Evolutionary conservation across 768 basidiomycete genomes (phyloP), one percentile per base, ranked within the genome.

Genomic region (Naganishia vaughanmartiniae): DNA sequence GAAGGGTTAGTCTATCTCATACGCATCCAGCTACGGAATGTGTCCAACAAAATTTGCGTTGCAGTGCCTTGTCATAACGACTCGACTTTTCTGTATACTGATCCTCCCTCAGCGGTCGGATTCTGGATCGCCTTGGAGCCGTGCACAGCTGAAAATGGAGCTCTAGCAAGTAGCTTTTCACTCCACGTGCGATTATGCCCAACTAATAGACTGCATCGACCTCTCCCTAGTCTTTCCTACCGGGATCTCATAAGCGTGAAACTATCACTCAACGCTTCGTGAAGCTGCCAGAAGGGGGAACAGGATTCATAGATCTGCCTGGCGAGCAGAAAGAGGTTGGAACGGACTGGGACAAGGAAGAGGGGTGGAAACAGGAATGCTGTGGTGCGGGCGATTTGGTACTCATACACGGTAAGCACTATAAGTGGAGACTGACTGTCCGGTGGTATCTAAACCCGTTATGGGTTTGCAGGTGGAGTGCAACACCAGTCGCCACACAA

Each of bases 51-150:
- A 36, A 12, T 1, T 17, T 2, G 15, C n/a, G n/a, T 33, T 34
- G 6, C 57, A 58, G 96, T 98, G 9, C 88, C 88, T 1, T 88
- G 90, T 73, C 96, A 99, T 77, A 93, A 91, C 76, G 96, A 99
- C 79, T 95, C 92, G 88, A 72, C 81, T 0, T 84, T 82, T 53
- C 79, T 98, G 88, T 97, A 95, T 82, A 96, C 94, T 11, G 84
- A 90, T 48, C 96, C 96, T 14, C 91, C 91, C 0, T 88, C 88
- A 11, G 96, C 96, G 0, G 86, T 98, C 26, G 96, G 96, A 1
- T 92, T 94, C 79, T 99, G 96, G 96, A 90, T 98, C 70, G 91
- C 95, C 0, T 83, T 99, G 45, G 95, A 98, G 79, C 85, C 87
- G 70, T 96, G 93, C 80, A 93, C 93, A 6, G 70, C 76, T 26